Evolutionary conservation across 768 basidiomycete genomes (phyloP).

Genomic region (Crassisporium funariophilum): DNA sequence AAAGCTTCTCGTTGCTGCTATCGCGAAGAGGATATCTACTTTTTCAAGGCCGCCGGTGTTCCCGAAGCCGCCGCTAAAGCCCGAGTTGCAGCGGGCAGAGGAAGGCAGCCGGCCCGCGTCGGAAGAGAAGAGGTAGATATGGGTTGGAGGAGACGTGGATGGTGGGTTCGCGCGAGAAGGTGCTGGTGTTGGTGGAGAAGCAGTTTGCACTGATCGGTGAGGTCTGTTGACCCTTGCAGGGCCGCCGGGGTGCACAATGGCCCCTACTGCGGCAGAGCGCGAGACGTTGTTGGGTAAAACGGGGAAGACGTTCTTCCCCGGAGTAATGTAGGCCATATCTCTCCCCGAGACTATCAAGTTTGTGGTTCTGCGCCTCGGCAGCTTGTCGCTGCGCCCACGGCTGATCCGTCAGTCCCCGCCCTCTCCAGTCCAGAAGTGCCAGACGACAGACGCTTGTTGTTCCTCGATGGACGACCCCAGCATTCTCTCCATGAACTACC

Average conservation of each 20-base stretch:
- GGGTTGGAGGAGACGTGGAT: conserved; percentile 1
- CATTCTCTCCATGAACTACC: conserved; percentile 91
- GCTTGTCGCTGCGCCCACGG: conserved; percentile 87
- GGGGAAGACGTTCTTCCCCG: conserved; percentile 77
- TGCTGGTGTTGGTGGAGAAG: not conserved
- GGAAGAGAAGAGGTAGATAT: too few species aligned
- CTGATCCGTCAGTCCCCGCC: conserved; percentile 53
- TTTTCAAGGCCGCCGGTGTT: conserved; percentile 36
- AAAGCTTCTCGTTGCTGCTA: conserved; percentile 80
- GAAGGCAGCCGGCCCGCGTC: too few species aligned
- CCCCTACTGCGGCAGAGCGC: conserved; percentile 79
- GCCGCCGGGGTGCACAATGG: conserved; percentile 71
- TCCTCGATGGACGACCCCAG: conserved; percentile 86
- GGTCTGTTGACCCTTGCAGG: conserved; percentile 39
- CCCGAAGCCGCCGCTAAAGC: conserved; percentile 3
- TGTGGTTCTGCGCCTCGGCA: conserved; percentile 90
- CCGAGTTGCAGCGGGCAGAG: not conserved
- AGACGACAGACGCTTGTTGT: conserved; percentile 78
- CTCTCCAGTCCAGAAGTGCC: conserved; percentile 79
- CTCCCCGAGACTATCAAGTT: conserved; percentile 85
- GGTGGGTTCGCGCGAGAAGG: conserved; percentile 39
- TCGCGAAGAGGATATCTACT: conserved; percentile 60
- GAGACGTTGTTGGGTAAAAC: conserved; percentile 83
- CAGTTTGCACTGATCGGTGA: not conserved
- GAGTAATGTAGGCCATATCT: conserved; percentile 81